Conservation (phyloP, 345 rosid genomes). For the Capsella bursapastoris region DNA sequence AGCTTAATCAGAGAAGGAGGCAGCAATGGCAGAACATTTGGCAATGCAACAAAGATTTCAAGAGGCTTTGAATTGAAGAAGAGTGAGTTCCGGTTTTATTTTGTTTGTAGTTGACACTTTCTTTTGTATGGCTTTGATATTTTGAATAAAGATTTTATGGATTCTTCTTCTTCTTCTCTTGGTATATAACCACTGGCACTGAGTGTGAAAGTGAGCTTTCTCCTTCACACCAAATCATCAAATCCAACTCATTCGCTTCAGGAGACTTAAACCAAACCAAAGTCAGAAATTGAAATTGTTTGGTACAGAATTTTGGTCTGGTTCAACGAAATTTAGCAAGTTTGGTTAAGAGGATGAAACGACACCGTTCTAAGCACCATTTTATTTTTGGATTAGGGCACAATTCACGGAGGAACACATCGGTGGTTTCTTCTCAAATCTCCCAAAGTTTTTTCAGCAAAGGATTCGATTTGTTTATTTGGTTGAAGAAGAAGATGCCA, state of each 20-base stretch:
- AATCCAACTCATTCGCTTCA: neutral
- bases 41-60: conserved; percentile 28
- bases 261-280: too few relatives aligned
- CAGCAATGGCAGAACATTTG: conserved; percentile 17
- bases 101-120: conserved; percentile 1
- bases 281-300: too few relatives aligned
- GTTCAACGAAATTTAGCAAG: neutral
- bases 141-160: neutral
- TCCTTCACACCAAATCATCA: conserved; percentile 13
- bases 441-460: neutral
- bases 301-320: neutral
- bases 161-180: conserved; percentile 12
- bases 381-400: conserved; percentile 38
- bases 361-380: conserved; percentile 13
- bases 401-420: conserved; percentile 18
- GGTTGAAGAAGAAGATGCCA: conserved; percentile 56
- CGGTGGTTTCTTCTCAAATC: conserved; percentile 21
- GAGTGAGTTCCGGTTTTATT: neutral
- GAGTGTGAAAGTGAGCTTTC: conserved; percentile 8
- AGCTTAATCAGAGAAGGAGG: conserved; percentile 8
- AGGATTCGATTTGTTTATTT: conserved; percentile 3
- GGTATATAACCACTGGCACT: neutral
- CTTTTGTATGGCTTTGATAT: conserved; percentile 14
- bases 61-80: conserved; percentile 22
- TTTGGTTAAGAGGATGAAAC: neutral